phyloP scores from a whole-genome alignment of 306 rosid genomes.

The Astragalus glycyphyllos region DNA sequence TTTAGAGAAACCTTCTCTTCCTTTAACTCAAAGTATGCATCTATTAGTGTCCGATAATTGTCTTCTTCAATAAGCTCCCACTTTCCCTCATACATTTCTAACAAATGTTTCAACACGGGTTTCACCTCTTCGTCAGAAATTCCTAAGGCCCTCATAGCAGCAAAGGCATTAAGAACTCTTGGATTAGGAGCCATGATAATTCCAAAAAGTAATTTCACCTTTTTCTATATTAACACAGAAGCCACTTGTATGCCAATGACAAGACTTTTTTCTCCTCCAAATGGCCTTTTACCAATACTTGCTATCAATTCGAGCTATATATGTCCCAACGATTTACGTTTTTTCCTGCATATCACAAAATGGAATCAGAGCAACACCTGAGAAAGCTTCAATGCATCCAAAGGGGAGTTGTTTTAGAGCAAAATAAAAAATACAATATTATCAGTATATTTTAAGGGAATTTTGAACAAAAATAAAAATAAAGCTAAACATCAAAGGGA shows the following conservation, averaged over 20 bases:
- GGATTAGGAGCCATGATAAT: slow-evolving; percentile 55
- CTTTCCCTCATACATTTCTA: slow-evolving; percentile 46
- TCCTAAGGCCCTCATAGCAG: slow-evolving; percentile 60
- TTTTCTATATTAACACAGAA: slow-evolving; percentile 28
- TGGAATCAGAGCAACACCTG: slow-evolving; percentile 20
- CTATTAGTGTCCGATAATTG: slow-evolving; percentile 69
- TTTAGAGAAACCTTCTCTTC: slow-evolving; percentile 59
- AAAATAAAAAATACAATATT: slow-evolving; percentile 27
- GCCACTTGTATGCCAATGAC: slow-evolving; percentile 1
- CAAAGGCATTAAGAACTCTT: slow-evolving; percentile 52
- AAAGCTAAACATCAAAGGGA: slow-evolving; percentile 27
- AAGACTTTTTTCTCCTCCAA: slow-evolving; percentile 27
- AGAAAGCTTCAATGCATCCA: slow-evolving; percentile 19
- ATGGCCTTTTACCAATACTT: slow-evolving; percentile 28
- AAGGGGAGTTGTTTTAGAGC: not conserved
- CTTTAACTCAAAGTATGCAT: slow-evolving; percentile 72
- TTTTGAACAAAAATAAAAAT: slow-evolving; percentile 23
- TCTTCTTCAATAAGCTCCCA: slow-evolving; percentile 81
- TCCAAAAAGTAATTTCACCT: slow-evolving; percentile 35
- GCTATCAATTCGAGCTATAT: slow-evolving; percentile 30
- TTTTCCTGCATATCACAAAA: slow-evolving; percentile 20
- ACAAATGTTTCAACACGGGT: slow-evolving; percentile 56
- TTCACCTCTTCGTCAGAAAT: slow-evolving; percentile 56
- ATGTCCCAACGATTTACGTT: slow-evolving; percentile 5
- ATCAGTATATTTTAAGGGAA: slow-evolving; percentile 4